Conservation (phyloP, 2,329 filamentous ascomycete genomes). For the Alternaria infectoria region DNA sequence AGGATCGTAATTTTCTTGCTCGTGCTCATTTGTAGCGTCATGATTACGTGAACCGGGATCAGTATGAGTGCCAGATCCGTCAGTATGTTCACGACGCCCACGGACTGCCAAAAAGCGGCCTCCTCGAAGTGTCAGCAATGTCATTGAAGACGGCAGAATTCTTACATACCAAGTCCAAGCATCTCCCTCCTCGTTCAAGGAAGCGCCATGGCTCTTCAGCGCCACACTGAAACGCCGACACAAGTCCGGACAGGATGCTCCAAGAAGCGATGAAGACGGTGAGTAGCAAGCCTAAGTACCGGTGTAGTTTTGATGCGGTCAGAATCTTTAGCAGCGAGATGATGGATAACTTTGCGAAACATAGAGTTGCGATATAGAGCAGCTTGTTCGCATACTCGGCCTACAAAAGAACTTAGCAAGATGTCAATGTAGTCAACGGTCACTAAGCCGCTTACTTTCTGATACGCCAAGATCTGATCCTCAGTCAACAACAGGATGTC, state of each 20-base stretch:
- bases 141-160: no score
- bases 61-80: constrained; percentile 43
- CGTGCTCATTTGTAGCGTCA: constrained; percentile 44
- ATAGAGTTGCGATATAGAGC: constrained; percentile 43
- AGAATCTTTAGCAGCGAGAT: constrained; percentile 45
- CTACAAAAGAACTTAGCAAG: constrained; percentile 15
- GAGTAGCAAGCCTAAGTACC: constrained; percentile 32
- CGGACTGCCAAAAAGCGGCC: constrained; percentile 40
- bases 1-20: constrained; percentile 44
- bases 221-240: constrained; percentile 44
- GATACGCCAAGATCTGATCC: constrained; percentile 31
- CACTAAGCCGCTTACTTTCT: constrained; percentile 32
- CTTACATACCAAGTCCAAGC: constrained; percentile 34
- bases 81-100: constrained; percentile 41
- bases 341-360: constrained; percentile 44
- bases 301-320: constrained; percentile 39
- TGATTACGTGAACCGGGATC: constrained; percentile 44
- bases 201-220: constrained; percentile 35
- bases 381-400: constrained; percentile 45
- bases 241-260: constrained; percentile 36
- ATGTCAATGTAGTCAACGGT: neutral
- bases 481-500: constrained; percentile 26
- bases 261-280: constrained; percentile 39
- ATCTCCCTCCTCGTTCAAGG: constrained; percentile 15
- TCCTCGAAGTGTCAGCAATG: constrained; percentile 12